Evolutionary conservation across 768 basidiomycete species (phyloP), one percentile per base, ranked within the genome.

Genomic region (Trametes maxima): DNA sequence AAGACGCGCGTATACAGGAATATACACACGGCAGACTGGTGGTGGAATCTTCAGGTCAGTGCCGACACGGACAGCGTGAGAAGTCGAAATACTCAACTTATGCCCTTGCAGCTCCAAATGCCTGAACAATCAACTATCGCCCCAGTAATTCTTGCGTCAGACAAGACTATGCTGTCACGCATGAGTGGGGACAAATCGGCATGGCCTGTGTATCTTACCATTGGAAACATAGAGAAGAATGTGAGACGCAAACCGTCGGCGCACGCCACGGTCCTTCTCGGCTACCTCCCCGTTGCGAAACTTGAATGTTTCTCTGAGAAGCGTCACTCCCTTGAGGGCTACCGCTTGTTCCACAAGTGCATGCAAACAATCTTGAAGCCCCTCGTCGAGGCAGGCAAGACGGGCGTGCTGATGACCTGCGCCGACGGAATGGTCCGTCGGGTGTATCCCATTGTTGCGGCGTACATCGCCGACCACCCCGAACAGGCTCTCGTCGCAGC

Each of bases 71-170:
- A 16, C n/a, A n/a, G n/a, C n/a, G n/a, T n/a, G n/a, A n/a, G n/a
- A n/a, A n/a, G n/a, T n/a, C n/a, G n/a, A n/a, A n/a, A n/a, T n/a
- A n/a, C n/a, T n/a, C n/a, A n/a, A n/a, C n/a, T n/a, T n/a, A 7
- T 43, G 19, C 11, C 6, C 42, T 48, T 5, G 6, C 28, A 49
- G 48, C 8, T 11, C 5, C 25, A 33, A 7, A 21, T 49, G 21
- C 48, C 70, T 33, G 12, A 40, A 45, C 77, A 0, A 69, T 80
- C 35, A 28, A 70, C 59, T 0, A 61, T 58, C 3, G 67, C 77
- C 0, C 81, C 80, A 0, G 54, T 84, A 5, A 80, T 83, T 16
- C 67, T 84, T 3, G 74, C 78, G 0, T 73, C 79, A 0, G 79
- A 84, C 65, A 82, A 81, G 49, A 82, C 79, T 1, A 71, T 75